phyloP scores from a whole-genome alignment of 495 filamentous ascomycete species.

The Niebla homalea region DNA sequence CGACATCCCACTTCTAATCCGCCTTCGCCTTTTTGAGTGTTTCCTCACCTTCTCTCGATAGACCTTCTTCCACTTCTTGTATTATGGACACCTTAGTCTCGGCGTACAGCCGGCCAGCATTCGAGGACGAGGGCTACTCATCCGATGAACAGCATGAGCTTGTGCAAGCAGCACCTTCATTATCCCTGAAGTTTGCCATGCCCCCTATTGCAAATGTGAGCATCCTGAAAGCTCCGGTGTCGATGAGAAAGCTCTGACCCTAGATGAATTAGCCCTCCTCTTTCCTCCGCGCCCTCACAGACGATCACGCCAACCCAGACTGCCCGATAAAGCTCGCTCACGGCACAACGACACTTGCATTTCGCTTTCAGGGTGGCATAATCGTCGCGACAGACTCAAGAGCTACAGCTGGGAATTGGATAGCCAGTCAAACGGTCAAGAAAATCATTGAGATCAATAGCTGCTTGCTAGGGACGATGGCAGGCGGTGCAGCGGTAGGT shows the following conservation, averaged over 20 bases:
- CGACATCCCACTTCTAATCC: not conserved
- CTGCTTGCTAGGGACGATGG: constrained; percentile 91
- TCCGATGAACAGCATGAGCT: constrained; percentile 68
- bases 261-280: constrained; percentile 56
- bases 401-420: constrained; percentile 95
- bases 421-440: constrained; percentile 97
- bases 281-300: constrained; percentile 92
- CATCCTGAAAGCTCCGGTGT: constrained; percentile 6
- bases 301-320: constrained; percentile 90
- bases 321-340: constrained; percentile 99
- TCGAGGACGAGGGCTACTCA: constrained; percentile 56
- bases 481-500: constrained; percentile 84
- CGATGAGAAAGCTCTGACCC: constrained; percentile 8
- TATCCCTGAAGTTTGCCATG: constrained; percentile 83
- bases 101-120: constrained; percentile 65
- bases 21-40: not conserved
- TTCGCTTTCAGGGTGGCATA: constrained; percentile 94
- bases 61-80: not conserved
- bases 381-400: constrained; percentile 96
- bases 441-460: constrained; percentile 95
- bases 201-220: constrained; percentile 86
- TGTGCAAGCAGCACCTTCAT: constrained; percentile 47
- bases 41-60: not conserved
- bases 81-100: constrained; percentile 86
- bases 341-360: constrained; percentile 96